Percentiles rank a stretch among this genome's conserved stretches.
Evolutionary conservation across 202 grass and related monocot genomes (phyloP).

Genomic region (Alloteropsis angusta): DNA sequence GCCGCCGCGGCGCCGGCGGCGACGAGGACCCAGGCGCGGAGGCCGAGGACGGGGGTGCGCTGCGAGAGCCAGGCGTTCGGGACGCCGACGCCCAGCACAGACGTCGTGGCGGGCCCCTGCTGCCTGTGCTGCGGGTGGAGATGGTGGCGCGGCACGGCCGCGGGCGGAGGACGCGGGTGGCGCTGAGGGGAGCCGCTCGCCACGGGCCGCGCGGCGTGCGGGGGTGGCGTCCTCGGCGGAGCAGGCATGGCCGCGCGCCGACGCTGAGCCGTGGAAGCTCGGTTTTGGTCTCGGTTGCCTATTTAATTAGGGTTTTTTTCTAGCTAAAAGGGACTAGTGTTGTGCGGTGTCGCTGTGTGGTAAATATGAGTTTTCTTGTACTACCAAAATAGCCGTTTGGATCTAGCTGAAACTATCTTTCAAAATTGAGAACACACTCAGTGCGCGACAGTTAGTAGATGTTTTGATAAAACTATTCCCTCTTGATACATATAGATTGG

Average conservation of each 20-base stretch:
- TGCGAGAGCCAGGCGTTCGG: constrained; percentile 49
- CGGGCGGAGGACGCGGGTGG: not conserved
- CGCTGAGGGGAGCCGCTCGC: not conserved
- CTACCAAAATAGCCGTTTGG: not conserved
- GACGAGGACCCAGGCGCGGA: constrained; percentile 55
- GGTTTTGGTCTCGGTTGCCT: not conserved
- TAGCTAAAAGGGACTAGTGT: not conserved
- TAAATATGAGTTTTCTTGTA: not conserved
- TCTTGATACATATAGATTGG: no score
- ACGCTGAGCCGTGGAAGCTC: not conserved
- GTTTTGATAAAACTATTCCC: no score
- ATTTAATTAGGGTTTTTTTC: not conserved
- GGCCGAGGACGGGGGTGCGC: constrained; percentile 68
- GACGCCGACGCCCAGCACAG: constrained; percentile 38
- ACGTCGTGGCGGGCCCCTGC: not conserved
- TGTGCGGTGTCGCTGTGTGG: not conserved
- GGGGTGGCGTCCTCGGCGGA: not conserved
- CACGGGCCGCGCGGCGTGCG: not conserved
- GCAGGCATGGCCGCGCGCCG: not conserved
- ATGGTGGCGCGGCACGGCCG: not conserved
- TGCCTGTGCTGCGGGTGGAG: constrained; percentile 12
- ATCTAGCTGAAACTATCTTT: not conserved
- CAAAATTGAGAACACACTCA: not conserved
- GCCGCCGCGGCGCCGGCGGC: constrained; percentile 33
- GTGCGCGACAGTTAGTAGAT: no score